These are phyloP conservation scores for Helicostylum pulchrum DNA, from an alignment of 192 early-diverging fungal species.

Conservation along the genomic window DNA sequence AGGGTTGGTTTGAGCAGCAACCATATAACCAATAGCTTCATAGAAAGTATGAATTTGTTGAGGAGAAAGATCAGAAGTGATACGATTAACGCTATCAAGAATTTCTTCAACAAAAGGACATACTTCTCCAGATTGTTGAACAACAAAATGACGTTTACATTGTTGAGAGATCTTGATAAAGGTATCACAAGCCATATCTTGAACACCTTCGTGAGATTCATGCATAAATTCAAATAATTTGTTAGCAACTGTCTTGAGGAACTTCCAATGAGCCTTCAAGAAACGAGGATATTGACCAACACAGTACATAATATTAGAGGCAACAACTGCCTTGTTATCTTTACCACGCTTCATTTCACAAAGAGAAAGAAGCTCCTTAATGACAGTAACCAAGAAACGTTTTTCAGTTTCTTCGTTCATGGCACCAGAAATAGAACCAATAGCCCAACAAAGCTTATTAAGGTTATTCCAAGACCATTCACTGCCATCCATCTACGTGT, in stretches of 20 bases:
- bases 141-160: conserved; percentile 93
- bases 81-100: conserved; percentile 68
- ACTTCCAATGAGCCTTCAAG: conserved; percentile 99
- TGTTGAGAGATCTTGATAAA: conserved; percentile 99
- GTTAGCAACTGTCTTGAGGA: conserved; percentile 99
- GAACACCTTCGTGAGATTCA: conserved; percentile 98
- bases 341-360: conserved; percentile 97
- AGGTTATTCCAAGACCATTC: conserved; percentile 99
- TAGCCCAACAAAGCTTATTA: conserved; percentile 98
- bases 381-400: conserved; percentile 95
- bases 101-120: conserved; percentile 98
- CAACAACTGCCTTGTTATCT: conserved; percentile 99
- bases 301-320: conserved; percentile 99
- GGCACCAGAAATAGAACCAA: conserved; percentile 96
- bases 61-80: conserved; percentile 87
- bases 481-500: conserved; percentile 77
- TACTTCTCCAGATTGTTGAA: conserved; percentile 86
- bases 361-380: conserved; percentile 95
- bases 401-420: conserved; percentile 98
- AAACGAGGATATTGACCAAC: conserved; percentile 99
- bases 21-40: conserved; percentile 97
- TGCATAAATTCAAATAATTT: conserved; percentile 99
- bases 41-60: conserved; percentile 98
- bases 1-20: conserved; percentile 86
- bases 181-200: conserved; percentile 99